phyloP scores from a whole-genome alignment of 192 early-diverging fungal species.

The Coemansia umbellata region DNA sequence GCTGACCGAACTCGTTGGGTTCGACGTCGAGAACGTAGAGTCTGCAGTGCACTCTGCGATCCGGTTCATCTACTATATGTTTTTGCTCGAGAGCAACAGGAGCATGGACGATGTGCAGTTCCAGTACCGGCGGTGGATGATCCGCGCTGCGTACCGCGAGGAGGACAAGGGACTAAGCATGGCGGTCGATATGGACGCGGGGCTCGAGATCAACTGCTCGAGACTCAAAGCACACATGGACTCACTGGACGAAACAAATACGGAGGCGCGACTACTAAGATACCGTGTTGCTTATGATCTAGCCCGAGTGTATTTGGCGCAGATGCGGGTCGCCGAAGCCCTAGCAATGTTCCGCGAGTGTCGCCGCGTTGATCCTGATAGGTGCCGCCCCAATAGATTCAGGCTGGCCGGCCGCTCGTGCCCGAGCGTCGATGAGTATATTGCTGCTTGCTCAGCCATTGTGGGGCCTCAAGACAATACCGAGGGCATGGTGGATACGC shows the following conservation, averaged over 20 bases:
- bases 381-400: constrained; percentile 14
- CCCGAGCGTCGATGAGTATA: constrained; percentile 38
- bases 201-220: constrained; percentile 10
- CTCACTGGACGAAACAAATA: background rate
- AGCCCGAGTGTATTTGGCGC: constrained; percentile 23
- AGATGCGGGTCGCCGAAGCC: constrained; percentile 8
- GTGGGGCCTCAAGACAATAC: background rate
- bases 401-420: background rate
- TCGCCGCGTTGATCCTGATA: constrained; percentile 9
- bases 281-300: constrained; percentile 27
- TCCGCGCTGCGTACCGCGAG: constrained; percentile 41
- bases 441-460: constrained; percentile 16
- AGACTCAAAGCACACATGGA: constrained; percentile 1
- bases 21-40: constrained; percentile 33
- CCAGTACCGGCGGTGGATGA: constrained; percentile 23
- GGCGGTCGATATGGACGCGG: constrained; percentile 5
- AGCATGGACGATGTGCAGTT: background rate
- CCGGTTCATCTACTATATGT: constrained; percentile 33
- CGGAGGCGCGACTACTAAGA: background rate
- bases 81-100: constrained; percentile 4
- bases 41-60: constrained; percentile 22
- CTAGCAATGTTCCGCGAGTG: constrained; percentile 19
- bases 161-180: constrained; percentile 20
- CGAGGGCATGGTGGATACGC: constrained; percentile 1
- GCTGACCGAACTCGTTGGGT: constrained; percentile 11